Base-by-base conservation (phyloP, 345 rosid species). In the Eucalyptus rudis region DNA sequence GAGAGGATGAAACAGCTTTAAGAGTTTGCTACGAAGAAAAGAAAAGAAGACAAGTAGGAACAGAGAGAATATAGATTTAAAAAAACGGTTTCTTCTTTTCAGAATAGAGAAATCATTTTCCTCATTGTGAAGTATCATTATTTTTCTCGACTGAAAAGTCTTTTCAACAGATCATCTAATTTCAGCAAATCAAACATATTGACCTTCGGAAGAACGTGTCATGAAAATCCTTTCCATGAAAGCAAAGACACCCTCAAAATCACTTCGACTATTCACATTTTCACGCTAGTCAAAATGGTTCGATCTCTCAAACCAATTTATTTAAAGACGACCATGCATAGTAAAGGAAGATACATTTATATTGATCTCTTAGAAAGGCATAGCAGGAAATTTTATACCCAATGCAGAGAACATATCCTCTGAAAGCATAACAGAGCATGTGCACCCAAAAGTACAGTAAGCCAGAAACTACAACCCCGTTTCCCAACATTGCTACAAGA, bases 171-270 rank as follows among this genome's bases (percentile, higher is more conserved):
- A 58, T 58, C n/a, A 59, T 59, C 66, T 27, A 27, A 0, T 59
- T 27, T 59, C 66, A 59, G 31, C 66, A 13, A 59, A 24, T 27
- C n/a, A 59, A 59, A 59, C n/a, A 12, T 59, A 59, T 59, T 59
- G 66, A 27, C n/a, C 31, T 12, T 59, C 0, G 68, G 14, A 5
- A 59, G 31, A 2, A 0, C 68, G 31, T 27, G 14, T 59, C 68
- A 59, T 12, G 31, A 59, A 59, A 59, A 27, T 12, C 68, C 68
- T 59, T 59, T 59, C 68, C 16, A 59, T 12, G 0, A 29, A 59
- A 59, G 0, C 68, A 27, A 59, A 59, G 68, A 59, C 31, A 6
- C 68, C 68, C 27, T 91, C 91, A 59, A 58, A 56, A 56, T 64
- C 19, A 0, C n/a, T 64, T 14, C 8, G 71, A 11, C 8, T n/a